These are phyloP conservation scores for Tricholoma bakamatsutake DNA, from an alignment of 768 basidiomycete species.

Conservation along the genomic window DNA sequence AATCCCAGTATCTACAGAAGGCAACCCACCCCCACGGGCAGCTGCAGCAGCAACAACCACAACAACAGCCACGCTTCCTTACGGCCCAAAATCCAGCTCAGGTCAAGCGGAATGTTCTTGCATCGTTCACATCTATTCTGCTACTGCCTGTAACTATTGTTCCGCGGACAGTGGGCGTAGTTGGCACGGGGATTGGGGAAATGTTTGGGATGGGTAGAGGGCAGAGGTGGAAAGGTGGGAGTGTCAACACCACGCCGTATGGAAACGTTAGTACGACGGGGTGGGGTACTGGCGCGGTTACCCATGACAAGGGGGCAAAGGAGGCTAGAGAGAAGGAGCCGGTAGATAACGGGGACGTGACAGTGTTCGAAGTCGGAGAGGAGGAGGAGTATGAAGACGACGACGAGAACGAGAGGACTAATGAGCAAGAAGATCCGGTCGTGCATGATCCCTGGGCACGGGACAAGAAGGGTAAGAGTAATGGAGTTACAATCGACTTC, in stretches of 20 bases:
- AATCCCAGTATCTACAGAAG: constrained; percentile 2
- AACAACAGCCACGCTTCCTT: constrained; percentile 57
- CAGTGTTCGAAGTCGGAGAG: constrained; percentile 47
- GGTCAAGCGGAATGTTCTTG: constrained; percentile 88
- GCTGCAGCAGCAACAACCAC: background rate
- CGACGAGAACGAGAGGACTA: constrained; percentile 1
- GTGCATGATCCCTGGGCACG: constrained; percentile 10
- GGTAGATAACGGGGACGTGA: constrained; percentile 33
- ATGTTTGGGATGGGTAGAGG: background rate
- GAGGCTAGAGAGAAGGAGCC: constrained; percentile 8
- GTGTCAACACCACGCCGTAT: background rate
- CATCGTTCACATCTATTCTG: constrained; percentile 86
- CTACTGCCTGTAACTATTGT: constrained; percentile 95
- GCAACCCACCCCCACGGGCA: constrained; percentile 2
- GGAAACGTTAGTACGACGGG: constrained; percentile 16
- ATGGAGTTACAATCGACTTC: background rate
- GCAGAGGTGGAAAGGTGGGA: constrained; percentile 58
- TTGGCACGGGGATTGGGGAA: constrained; percentile 66
- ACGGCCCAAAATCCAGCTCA: constrained; percentile 83
- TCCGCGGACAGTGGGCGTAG: constrained; percentile 69
- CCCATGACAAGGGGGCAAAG: constrained; percentile 6
- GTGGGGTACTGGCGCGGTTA: constrained; percentile 18
- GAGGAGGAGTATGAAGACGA: constrained; percentile 31
- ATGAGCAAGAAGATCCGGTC: constrained; percentile 26
- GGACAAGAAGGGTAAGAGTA: constrained; percentile 3